Evolutionary conservation across 257 asterid genomes (phyloP).

Genomic region (Fraxinus anomala): DNA sequence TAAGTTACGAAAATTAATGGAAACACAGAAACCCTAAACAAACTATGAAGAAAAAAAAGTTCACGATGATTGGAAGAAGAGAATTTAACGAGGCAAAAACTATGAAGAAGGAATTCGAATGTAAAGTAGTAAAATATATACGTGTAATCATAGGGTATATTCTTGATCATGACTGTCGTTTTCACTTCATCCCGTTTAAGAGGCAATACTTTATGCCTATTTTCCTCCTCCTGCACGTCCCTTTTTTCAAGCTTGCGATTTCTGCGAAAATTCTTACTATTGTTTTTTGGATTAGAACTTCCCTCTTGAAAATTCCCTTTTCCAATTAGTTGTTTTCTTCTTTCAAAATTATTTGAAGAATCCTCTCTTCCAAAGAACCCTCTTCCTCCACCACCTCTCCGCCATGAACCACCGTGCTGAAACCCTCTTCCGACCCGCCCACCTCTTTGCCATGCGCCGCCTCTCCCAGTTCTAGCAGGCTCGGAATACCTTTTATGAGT

Average conservation of each 20-base stretch:
- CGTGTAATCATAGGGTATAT: slow-evolving; percentile 60
- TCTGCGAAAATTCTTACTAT: neutral
- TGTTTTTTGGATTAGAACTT: neutral
- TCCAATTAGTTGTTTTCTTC: neutral
- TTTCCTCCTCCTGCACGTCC: neutral
- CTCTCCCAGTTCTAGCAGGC: neutral
- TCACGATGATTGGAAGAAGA: too few species aligned
- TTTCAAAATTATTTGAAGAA: neutral
- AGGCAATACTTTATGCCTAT: slow-evolving; percentile 32
- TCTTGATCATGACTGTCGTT: slow-evolving; percentile 65
- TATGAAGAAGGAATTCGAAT: too few species aligned
- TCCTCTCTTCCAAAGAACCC: neutral
- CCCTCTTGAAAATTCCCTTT: neutral
- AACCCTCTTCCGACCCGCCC: neutral
- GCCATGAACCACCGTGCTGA: neutral
- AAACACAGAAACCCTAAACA: too few species aligned
- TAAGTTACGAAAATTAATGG: too few species aligned
- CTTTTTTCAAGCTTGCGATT: neutral
- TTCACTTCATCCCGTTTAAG: slow-evolving; percentile 33
- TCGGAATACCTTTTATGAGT: neutral
- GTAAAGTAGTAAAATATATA: slow-evolving; percentile 14
- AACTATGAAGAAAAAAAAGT: too few species aligned
- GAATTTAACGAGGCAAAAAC: too few species aligned
- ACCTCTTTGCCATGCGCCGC: neutral
- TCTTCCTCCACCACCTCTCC: slow-evolving; percentile 18